These are phyloP conservation scores for Globisporangium camurandrum DNA, from an alignment of 352 stramenopile species.

Conservation along the genomic window DNA sequence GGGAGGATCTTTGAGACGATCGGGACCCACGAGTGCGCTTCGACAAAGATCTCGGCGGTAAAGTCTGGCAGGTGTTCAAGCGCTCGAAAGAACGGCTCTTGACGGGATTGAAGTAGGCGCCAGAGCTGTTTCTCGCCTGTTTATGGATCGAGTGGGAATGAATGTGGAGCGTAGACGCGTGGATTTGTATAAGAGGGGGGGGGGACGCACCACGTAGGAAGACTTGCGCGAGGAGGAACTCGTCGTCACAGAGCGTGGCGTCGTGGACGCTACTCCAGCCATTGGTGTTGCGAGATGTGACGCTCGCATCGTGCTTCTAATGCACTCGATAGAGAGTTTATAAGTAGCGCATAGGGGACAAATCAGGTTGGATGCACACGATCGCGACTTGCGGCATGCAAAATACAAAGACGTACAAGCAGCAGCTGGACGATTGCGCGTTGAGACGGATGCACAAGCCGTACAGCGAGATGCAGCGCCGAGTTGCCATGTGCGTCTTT, in stretches of 20 bases:
- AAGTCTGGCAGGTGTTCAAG: slow-evolving; percentile 68
- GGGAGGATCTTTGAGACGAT: slow-evolving; percentile 73
- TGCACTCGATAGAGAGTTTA: too few species aligned
- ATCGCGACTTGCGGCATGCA: too few species aligned
- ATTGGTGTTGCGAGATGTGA: slow-evolving; percentile 25
- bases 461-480: slow-evolving; percentile 62
- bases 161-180: neutral
- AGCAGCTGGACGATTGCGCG: slow-evolving; percentile 50
- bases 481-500: slow-evolving; percentile 63
- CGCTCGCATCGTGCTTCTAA: slow-evolving; percentile 29
- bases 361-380: too few species aligned
- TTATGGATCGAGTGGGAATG: neutral
- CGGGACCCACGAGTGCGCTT: slow-evolving; percentile 75
- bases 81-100: slow-evolving; percentile 53
- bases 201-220: slow-evolving; percentile 28
- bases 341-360: too few species aligned
- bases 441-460: slow-evolving; percentile 54
- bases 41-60: slow-evolving; percentile 71
- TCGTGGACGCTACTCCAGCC: slow-evolving; percentile 78
- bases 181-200: neutral
- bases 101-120: slow-evolving; percentile 28
- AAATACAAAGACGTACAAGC: slow-evolving; percentile 20
- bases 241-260: slow-evolving; percentile 63
- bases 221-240: slow-evolving; percentile 63
- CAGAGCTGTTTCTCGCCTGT: slow-evolving; percentile 56